Base-by-base conservation (phyloP, 768 basidiomycete genomes). In the Piloderma croceum region DNA sequence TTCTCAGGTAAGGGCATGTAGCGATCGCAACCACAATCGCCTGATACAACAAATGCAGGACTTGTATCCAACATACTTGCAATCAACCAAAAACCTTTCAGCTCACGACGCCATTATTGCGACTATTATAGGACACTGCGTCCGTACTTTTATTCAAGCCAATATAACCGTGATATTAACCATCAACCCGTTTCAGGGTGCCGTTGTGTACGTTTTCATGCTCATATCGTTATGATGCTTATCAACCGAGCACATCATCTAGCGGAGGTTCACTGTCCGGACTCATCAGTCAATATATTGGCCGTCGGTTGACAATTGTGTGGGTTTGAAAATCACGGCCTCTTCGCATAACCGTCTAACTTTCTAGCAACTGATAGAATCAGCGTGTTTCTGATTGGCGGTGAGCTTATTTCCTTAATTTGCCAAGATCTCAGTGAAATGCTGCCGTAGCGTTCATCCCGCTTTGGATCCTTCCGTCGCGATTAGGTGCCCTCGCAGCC, bases 121-220 rank as follows among this genome's bases (percentile, higher is more conserved):
- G 0, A 90, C 89, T 7, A 90, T 92, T 54, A 84, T 91, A 45
- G 82, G 84, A 31, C 84, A 77, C 54, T 79, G 76, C 51, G 81
- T 71, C 54, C 36, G 68, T 62, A n/a, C 17, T 17, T 15, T 24
- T 20, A 38, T n/a, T n/a, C n/a, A n/a, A n/a, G n/a, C n/a, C n/a
- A n/a, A n/a, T n/a, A n/a, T n/a, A n/a, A n/a, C n/a, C n/a, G n/a
- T n/a, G n/a, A n/a, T n/a, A n/a, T n/a, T n/a, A n/a, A n/a, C 9
- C 31, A 46, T 32, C 5, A 36, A 12, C 25, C 49, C 23, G 24
- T 17, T 32, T 6, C 31, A 69, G 69, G 71, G 73, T 25, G 71
- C 73, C 7, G 64, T 74, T 36, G 47, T 58, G 66, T 72, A 44
- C 56, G 68, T 60, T 5, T 32, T n/a, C n/a, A n/a, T n/a, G n/a